phyloP scores from a whole-genome alignment of 345 rosid species.

The Camelina laxa region DNA sequence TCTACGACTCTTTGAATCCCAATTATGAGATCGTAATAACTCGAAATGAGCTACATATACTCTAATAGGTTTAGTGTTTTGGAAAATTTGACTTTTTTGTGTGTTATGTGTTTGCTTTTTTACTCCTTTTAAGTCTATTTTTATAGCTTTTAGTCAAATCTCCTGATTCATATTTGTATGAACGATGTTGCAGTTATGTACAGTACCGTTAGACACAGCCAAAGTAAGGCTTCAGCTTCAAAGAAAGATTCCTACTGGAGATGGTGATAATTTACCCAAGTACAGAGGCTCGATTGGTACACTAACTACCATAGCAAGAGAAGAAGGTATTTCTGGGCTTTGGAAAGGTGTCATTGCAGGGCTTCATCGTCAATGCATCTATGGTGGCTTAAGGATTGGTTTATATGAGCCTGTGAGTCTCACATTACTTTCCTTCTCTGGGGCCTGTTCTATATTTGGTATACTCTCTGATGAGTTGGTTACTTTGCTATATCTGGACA shows the following conservation, averaged over 20 bases:
- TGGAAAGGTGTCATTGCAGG: slow-evolving; percentile 97
- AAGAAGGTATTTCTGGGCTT: slow-evolving; percentile 81
- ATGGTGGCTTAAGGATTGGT: slow-evolving; percentile 93
- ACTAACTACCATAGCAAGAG: slow-evolving; percentile 78
- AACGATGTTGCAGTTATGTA: slow-evolving; percentile 64
- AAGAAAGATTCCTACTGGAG: slow-evolving; percentile 58
- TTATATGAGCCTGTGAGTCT: slow-evolving; percentile 86
- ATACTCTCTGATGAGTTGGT: slow-evolving; percentile 11
- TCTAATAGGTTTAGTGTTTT: background rate
- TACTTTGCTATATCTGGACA: slow-evolving; percentile 45
- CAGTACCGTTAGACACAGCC: slow-evolving; percentile 89
- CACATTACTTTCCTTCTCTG: slow-evolving; percentile 20
- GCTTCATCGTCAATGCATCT: slow-evolving; percentile 86
- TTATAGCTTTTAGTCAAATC: background rate
- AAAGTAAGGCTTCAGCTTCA: slow-evolving; percentile 99
- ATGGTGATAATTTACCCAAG: slow-evolving; percentile 60
- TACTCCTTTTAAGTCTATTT: background rate
- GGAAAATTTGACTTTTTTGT: background rate
- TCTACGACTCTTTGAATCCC: slow-evolving; percentile 18
- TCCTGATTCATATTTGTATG: background rate
- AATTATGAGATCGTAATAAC: background rate
- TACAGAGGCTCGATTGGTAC: slow-evolving; percentile 83
- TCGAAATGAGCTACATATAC: background rate
- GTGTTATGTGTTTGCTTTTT: slow-evolving; percentile 21
- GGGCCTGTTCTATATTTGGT: background rate